These are phyloP conservation scores for Beta lomatogona DNA, from an alignment of 179 eudicot genomes.

Conservation along the genomic window DNA sequence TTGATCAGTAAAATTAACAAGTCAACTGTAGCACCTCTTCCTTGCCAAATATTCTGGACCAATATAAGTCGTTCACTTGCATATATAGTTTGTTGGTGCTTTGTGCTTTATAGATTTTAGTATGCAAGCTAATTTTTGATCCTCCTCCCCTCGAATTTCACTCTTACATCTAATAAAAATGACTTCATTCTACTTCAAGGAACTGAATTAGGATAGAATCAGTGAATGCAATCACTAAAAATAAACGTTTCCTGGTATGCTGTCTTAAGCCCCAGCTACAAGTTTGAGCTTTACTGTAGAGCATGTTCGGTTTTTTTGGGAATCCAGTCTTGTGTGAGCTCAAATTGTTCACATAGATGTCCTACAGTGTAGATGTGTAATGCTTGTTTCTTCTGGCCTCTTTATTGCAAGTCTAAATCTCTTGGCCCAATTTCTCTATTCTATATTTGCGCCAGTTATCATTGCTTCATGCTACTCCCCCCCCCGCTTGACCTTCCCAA, in stretches of 20 bases:
- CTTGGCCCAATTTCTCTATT: too few species aligned
- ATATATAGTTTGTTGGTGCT: not conserved
- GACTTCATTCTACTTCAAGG: not conserved
- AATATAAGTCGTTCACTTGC: conserved; percentile 61
- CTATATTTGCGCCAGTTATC: too few species aligned
- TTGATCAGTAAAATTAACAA: conserved; percentile 90
- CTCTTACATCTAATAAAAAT: not conserved
- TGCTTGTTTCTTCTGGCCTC: not conserved
- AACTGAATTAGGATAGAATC: not conserved
- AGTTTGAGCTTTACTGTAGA: conserved; percentile 6
- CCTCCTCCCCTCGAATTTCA: not conserved
- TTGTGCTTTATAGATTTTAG: not conserved
- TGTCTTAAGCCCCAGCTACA: not conserved
- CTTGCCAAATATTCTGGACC: conserved; percentile 75
- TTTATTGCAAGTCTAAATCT: too few species aligned
- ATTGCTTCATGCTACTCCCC: too few species aligned
- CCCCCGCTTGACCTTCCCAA: too few species aligned
- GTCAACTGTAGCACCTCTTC: conserved; percentile 93
- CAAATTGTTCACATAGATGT: not conserved
- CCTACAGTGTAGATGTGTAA: not conserved
- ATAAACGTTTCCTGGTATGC: not conserved
- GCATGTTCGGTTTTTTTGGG: not conserved
- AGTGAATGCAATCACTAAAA: not conserved
- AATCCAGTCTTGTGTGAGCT: not conserved
- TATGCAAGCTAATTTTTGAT: not conserved